Evolutionary conservation across 2,329 filamentous ascomycete genomes (phyloP).

Genomic region (Neoascochyta sp.): DNA sequence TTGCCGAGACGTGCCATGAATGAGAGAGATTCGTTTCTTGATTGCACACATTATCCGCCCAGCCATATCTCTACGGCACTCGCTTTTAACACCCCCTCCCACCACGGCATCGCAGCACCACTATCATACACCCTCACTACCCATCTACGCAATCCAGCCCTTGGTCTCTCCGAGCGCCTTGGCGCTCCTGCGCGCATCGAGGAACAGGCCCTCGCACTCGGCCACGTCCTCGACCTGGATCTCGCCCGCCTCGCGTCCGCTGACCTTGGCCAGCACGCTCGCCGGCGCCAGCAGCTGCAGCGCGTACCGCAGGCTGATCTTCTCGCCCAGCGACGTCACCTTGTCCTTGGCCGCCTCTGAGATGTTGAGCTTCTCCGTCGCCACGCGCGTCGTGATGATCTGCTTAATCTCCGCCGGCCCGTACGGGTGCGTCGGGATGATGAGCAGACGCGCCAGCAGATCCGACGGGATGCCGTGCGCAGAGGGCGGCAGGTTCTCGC

Average conservation of each 20-base stretch:
- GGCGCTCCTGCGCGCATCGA: slow-evolving; percentile 50
- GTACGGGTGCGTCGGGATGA: slow-evolving; percentile 92
- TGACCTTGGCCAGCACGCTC: slow-evolving; percentile 81
- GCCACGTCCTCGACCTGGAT: slow-evolving; percentile 55
- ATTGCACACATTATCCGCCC: no score
- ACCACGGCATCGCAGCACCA: no score
- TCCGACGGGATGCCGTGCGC: slow-evolving; percentile 94
- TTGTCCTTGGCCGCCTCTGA: slow-evolving; percentile 81
- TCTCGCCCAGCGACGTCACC: slow-evolving; percentile 80
- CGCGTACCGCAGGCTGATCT: slow-evolving; percentile 87
- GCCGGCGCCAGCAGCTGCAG: slow-evolving; percentile 86
- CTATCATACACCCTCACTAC: slow-evolving; percentile 12
- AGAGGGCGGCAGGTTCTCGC: slow-evolving; percentile 60
- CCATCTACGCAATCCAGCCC: slow-evolving; percentile 34
- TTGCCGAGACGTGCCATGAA: no score
- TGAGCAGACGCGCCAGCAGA: slow-evolving; percentile 88
- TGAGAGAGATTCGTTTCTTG: no score
- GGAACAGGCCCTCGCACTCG: slow-evolving; percentile 47
- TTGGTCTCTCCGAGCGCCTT: slow-evolving; percentile 24
- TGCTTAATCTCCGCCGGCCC: slow-evolving; percentile 83
- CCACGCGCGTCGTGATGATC: slow-evolving; percentile 81
- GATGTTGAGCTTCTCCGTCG: slow-evolving; percentile 75
- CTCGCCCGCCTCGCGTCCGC: slow-evolving; percentile 45
- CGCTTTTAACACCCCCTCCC: no score
- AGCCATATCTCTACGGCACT: no score